Conservation (phyloP, 768 basidiomycete species). For the Leccinum truebloodii region DNA sequence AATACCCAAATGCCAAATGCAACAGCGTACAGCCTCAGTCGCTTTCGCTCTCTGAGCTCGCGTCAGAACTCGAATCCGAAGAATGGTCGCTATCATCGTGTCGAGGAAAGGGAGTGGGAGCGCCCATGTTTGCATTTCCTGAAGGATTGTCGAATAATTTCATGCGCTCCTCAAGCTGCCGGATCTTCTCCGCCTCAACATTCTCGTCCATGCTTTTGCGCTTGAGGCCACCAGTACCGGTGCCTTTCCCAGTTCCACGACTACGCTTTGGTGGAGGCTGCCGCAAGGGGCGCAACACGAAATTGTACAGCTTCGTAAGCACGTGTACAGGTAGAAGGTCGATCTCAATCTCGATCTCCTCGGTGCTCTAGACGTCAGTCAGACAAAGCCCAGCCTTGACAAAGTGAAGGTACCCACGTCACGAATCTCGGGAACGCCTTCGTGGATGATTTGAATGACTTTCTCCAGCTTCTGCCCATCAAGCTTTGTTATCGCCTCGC, state of each 20-base stretch:
- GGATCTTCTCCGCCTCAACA: constrained; percentile 93
- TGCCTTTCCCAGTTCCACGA: constrained; percentile 67
- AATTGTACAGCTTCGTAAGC: constrained; percentile 92
- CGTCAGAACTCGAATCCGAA: constrained; percentile 78
- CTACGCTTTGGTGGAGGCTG: constrained; percentile 66
- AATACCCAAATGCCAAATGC: constrained; percentile 17
- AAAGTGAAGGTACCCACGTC: constrained; percentile 62
- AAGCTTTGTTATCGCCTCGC: constrained; percentile 87
- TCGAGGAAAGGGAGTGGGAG: constrained; percentile 37
- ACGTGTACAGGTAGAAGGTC: constrained; percentile 85
- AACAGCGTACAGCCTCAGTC: constrained; percentile 48
- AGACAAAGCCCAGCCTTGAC: constrained; percentile 10
- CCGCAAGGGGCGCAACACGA: constrained; percentile 80
- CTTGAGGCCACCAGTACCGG: constrained; percentile 86
- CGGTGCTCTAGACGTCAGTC: constrained; percentile 65
- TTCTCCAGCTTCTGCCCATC: constrained; percentile 83
- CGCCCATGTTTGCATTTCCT: constrained; percentile 36
- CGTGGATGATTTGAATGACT: constrained; percentile 94
- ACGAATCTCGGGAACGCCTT: constrained; percentile 90
- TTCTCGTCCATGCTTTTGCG: constrained; percentile 98
- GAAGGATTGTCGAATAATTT: constrained; percentile 72
- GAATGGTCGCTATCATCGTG: constrained; percentile 67
- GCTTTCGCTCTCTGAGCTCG: constrained; percentile 83
- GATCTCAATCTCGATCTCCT: constrained; percentile 99
- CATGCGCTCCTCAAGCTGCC: constrained; percentile 86